These are phyloP conservation scores for Penicillium canescens DNA, from an alignment of 495 filamentous ascomycete genomes.

Conservation along the genomic window DNA sequence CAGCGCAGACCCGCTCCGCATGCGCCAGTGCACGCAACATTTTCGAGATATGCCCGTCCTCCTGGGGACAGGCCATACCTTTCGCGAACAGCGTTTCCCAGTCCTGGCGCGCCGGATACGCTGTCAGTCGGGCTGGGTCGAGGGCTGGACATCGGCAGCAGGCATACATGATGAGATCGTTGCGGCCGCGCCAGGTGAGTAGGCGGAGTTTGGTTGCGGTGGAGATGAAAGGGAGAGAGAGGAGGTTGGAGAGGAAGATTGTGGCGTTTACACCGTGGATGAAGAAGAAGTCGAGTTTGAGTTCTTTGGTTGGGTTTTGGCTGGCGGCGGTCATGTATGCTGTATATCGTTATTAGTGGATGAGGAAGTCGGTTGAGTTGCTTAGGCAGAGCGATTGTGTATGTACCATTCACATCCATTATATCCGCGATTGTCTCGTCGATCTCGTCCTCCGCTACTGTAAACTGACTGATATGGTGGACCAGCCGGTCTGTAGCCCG, in stretches of 20 bases:
- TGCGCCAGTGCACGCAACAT: slow-evolving; percentile 35
- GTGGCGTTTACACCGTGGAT: slow-evolving; percentile 36
- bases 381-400: too few species aligned
- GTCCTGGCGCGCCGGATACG: slow-evolving; percentile 16
- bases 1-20: slow-evolving; percentile 23
- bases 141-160: slow-evolving; percentile 16
- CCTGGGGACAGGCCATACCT: slow-evolving; percentile 13
- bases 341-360: too few species aligned
- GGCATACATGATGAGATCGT: slow-evolving; percentile 37
- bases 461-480: too few species aligned
- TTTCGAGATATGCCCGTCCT: slow-evolving; percentile 43
- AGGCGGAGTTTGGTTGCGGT: slow-evolving; percentile 24
- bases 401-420: too few species aligned
- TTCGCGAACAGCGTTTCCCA: slow-evolving; percentile 32
- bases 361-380: too few species aligned
- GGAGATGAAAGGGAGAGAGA: slow-evolving; percentile 23
- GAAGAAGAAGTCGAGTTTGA: slow-evolving; percentile 40
- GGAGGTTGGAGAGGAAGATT: slow-evolving; percentile 27
- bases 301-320: slow-evolving; percentile 18
- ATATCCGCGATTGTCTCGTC: too few species aligned
- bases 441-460: too few species aligned
- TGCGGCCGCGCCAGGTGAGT: slow-evolving; percentile 34
- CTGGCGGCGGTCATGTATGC: slow-evolving; percentile 26
- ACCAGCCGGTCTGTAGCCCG: too few species aligned
- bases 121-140: slow-evolving; percentile 6